These are phyloP conservation scores for Daldinia concentrica DNA, from an alignment of 495 filamentous ascomycete species.

Conservation along the genomic window DNA sequence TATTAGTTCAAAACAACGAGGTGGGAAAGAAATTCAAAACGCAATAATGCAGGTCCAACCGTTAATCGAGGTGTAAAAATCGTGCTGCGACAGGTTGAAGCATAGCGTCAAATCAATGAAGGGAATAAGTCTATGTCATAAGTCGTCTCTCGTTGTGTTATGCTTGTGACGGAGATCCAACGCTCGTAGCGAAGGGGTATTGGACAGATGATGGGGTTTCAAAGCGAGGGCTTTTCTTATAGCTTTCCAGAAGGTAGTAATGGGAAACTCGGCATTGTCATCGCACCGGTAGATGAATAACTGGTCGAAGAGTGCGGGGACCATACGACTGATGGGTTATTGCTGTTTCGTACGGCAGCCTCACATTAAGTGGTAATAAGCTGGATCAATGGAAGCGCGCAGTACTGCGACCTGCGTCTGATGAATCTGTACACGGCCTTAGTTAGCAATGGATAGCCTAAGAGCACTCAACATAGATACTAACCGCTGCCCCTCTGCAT, in stretches of 20 bases:
- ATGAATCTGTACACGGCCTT: conserved; percentile 44
- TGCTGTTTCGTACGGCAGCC: not conserved
- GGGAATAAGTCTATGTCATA: conserved; percentile 44
- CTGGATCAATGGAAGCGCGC: conserved; percentile 42
- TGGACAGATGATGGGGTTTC: conserved; percentile 3
- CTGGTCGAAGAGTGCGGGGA: not conserved
- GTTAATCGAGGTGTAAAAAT: conserved; percentile 28
- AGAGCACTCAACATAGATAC: conserved; percentile 23
- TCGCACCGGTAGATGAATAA: not conserved
- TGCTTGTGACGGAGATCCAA: conserved; percentile 40
- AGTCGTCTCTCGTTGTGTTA: conserved; percentile 41
- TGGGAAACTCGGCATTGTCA: not conserved
- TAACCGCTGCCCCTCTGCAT: conserved; percentile 79
- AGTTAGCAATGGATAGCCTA: conserved; percentile 22
- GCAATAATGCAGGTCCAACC: conserved; percentile 30
- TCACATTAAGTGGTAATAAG: not conserved
- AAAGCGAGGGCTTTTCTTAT: not conserved
- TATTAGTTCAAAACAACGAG: conserved; percentile 36
- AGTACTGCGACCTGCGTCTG: conserved; percentile 46
- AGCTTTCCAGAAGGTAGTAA: not conserved
- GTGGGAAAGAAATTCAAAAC: conserved; percentile 13
- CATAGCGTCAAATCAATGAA: conserved; percentile 33
- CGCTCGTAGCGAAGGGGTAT: conserved; percentile 22
- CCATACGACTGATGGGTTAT: not conserved
- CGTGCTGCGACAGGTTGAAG: conserved; percentile 24